Evolutionary conservation across 2,329 filamentous ascomycete species (phyloP), one percentile per base, ranked within the genome.

Genomic region (Sphaerostilbella broomeana): DNA sequence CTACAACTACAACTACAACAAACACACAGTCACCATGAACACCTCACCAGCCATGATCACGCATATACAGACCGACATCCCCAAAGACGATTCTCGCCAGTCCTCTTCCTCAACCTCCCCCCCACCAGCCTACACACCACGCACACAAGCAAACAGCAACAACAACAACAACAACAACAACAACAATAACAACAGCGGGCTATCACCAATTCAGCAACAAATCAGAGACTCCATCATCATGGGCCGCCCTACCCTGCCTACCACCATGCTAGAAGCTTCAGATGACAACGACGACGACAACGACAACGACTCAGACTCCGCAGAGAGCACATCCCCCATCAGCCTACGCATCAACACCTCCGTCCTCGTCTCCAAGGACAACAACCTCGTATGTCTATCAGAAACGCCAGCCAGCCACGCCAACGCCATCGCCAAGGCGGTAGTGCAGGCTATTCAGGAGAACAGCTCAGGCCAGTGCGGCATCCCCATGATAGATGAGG

Each of bases 331-430:
- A 30, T 62, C 63, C 2, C 57, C 68, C 33, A 64, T 75, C 42
- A 60, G 55, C 34, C 54, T 78, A 30, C 59, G 57, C 12, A 69
- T 79, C 57, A 67, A 68, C 48, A 65, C 68, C 12, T 62, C 68
- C 1, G 53, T 76, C 50, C 59, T 50, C 43, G 59, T 78, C 48
- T 55, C 57, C 25, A 67, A 65, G 44, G 62, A 62, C 54, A 60
- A 67, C 54, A 79, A 78, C 53, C 51, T 72, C 34, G 55, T 75
- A 31, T 64, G 66, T 15, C 52, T 73, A 15, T 49, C 57, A 1
- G 51, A 62, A 4, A 60, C 64, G 5, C 60, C 67, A 2, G 53
- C 62, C 5, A 54, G 57, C 4, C 60, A 63, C 32, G 67, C 69
- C 52, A 52, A 61, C 49, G 49, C 59, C 41, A 60, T 76, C 43